Percentiles rank a stretch among this genome's conserved stretches.
phyloP scores from a whole-genome alignment of 2,329 filamentous ascomycete genomes.

The Fusarium stilboides region DNA sequence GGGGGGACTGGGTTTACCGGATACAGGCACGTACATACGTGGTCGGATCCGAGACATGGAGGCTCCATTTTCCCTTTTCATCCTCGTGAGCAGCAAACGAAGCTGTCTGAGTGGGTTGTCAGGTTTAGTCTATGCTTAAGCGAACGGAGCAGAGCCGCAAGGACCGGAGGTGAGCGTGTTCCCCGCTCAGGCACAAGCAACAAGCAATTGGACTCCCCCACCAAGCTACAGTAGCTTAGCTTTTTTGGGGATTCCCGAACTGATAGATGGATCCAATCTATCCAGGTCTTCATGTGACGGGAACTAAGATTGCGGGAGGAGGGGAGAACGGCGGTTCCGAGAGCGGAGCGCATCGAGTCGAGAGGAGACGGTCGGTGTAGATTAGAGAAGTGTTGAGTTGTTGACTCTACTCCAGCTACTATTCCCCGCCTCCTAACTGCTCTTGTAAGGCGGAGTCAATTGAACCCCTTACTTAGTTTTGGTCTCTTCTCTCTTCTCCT shows the following conservation, averaged over 20 bases:
- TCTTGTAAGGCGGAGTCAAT: background rate
- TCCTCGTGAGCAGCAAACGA: constrained; percentile 18
- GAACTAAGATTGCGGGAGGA: constrained; percentile 26
- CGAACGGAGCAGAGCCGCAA: constrained; percentile 32
- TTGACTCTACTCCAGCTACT: background rate
- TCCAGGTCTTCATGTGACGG: constrained; percentile 25
- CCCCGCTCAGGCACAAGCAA: constrained; percentile 26
- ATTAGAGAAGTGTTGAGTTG: constrained; percentile 9
- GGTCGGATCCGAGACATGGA: constrained; percentile 26
- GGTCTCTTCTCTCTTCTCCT: background rate
- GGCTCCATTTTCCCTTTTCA: constrained; percentile 4
- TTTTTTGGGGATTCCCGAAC: constrained; percentile 12
- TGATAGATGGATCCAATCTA: background rate
- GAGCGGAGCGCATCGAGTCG: constrained; percentile 14
- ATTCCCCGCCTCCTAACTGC: too few relatives aligned
- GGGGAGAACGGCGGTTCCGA: constrained; percentile 17
- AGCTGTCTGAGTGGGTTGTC: constrained; percentile 16
- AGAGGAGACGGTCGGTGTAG: background rate
- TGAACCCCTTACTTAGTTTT: background rate
- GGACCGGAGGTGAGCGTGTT: constrained; percentile 1
- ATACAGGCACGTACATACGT: constrained; percentile 1
- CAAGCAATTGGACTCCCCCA: too few relatives aligned
- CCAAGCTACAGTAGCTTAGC: background rate
- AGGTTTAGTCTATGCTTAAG: constrained; percentile 19
- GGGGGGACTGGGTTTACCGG: background rate